phyloP scores from a whole-genome alignment of 2,329 filamentous ascomycete genomes.

The Talaromyces pinophilus region DNA sequence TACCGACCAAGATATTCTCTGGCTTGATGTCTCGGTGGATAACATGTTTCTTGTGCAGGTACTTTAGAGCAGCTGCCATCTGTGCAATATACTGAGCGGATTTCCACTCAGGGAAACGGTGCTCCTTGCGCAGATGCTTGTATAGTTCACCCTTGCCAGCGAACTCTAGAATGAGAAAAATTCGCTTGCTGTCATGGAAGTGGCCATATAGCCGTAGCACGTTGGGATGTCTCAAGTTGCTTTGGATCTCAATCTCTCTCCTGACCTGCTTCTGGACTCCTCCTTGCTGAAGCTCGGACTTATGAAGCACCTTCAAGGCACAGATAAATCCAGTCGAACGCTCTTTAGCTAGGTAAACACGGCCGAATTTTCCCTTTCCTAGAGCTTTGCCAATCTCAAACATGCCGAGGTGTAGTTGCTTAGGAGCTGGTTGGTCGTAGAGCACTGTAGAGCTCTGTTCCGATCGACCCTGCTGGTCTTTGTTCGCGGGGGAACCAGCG shows the following conservation, averaged over 20 bases:
- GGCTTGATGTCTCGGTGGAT: slow-evolving; percentile 98
- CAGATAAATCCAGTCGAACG: slow-evolving; percentile 78
- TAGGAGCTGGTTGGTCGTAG: slow-evolving; percentile 58
- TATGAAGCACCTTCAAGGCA: slow-evolving; percentile 83
- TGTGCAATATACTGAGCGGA: slow-evolving; percentile 85
- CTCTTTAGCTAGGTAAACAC: slow-evolving; percentile 82
- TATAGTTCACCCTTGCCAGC: slow-evolving; percentile 84
- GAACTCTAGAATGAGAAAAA: slow-evolving; percentile 85
- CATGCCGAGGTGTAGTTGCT: slow-evolving; percentile 83
- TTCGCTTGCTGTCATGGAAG: slow-evolving; percentile 85
- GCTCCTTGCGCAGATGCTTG: slow-evolving; percentile 78
- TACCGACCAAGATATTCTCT: slow-evolving; percentile 93
- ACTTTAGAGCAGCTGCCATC: slow-evolving; percentile 85
- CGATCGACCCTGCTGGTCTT: slow-evolving; percentile 52
- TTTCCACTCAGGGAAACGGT: slow-evolving; percentile 80
- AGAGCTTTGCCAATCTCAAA: slow-evolving; percentile 88
- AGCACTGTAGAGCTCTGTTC: slow-evolving; percentile 46
- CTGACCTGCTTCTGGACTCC: slow-evolving; percentile 85
- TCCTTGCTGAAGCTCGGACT: slow-evolving; percentile 76
- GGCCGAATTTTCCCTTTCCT: slow-evolving; percentile 84
- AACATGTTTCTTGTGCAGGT: slow-evolving; percentile 94
- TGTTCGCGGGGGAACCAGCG: slow-evolving; percentile 62
- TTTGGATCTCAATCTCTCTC: slow-evolving; percentile 87
- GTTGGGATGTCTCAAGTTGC: slow-evolving; percentile 81
- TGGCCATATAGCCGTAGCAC: slow-evolving; percentile 81